Evolutionary conservation across 805 yeast species (phyloP).

Genomic region (Suhomyces sp.): DNA sequence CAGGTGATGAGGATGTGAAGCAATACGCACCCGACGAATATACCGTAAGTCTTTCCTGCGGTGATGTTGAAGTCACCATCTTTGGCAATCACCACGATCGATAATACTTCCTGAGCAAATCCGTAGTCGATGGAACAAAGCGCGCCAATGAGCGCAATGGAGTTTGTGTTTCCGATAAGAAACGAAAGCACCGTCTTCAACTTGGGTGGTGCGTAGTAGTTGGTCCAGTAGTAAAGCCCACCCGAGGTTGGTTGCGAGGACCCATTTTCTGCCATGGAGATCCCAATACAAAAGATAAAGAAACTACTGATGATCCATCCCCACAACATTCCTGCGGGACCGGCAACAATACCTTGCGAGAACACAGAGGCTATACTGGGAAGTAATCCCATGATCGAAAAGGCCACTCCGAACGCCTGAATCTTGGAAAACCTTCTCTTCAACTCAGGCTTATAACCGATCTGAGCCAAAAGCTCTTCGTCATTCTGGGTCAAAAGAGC

Average conservation of each 20-base stretch:
- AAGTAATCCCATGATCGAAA: slow-evolving; percentile 33
- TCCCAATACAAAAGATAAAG: slow-evolving; percentile 25
- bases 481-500: slow-evolving; percentile 20
- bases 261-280: slow-evolving; percentile 27
- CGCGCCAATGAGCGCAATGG: slow-evolving; percentile 31
- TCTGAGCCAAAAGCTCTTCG: slow-evolving; percentile 29
- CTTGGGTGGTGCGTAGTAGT: slow-evolving; percentile 26
- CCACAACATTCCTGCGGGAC: slow-evolving; percentile 31
- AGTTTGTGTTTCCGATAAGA: slow-evolving; percentile 27
- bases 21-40: slow-evolving; percentile 28
- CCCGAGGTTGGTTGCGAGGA: slow-evolving; percentile 30
- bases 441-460: slow-evolving; percentile 33
- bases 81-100: slow-evolving; percentile 25
- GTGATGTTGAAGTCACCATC: slow-evolving; percentile 30
- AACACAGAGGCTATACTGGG: slow-evolving; percentile 28
- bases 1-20: slow-evolving; percentile 23
- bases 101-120: slow-evolving; percentile 25
- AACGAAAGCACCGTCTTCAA: slow-evolving; percentile 21
- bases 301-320: slow-evolving; percentile 29
- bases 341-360: slow-evolving; percentile 23
- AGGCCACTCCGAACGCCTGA: slow-evolving; percentile 35
- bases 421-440: slow-evolving; percentile 25
- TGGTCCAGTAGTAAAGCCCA: slow-evolving; percentile 36
- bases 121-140: slow-evolving; percentile 31
- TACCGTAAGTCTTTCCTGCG: slow-evolving; percentile 26